A percentile compares a stretch with the other conserved stretches of the same genome.
Evolutionary conservation across 2,329 filamentous ascomycete genomes (phyloP).

Genomic region (Davidsoniella eucalypti): DNA sequence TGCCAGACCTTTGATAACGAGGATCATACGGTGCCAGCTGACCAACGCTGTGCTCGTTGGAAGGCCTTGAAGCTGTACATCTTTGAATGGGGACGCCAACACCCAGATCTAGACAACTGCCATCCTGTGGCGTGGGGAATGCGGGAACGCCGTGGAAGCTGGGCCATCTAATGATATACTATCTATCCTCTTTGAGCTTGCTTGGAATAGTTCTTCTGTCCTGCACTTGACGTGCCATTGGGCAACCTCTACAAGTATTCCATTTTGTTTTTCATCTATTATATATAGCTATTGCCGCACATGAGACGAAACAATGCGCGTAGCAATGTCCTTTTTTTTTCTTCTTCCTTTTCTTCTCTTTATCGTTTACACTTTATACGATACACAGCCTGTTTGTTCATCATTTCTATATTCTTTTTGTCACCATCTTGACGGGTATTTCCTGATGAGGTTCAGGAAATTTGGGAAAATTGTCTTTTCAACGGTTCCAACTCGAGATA

Average conservation of each 20-base stretch:
- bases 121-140: conserved; percentile 52
- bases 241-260: background rate
- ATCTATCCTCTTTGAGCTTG: background rate
- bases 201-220: background rate
- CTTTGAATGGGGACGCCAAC: conserved; percentile 75
- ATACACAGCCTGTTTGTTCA: background rate
- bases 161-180: conserved; percentile 39
- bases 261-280: background rate
- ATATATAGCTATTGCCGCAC: too few species aligned
- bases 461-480: too few species aligned
- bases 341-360: background rate
- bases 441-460: too few species aligned
- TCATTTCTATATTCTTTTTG: background rate
- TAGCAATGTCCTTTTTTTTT: background rate
- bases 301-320: background rate
- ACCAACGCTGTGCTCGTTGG: conserved; percentile 54
- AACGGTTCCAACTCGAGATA: too few species aligned
- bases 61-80: conserved; percentile 71
- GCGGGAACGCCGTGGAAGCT: conserved; percentile 49
- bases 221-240: too few species aligned
- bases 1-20: conserved; percentile 53
- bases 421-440: too few species aligned
- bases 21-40: conserved; percentile 13
- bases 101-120: conserved; percentile 49
- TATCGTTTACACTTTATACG: background rate